Evolutionary conservation across 495 filamentous ascomycete species (phyloP), one percentile per base, ranked within the genome.

Genomic region (Durotheca rogersii): DNA sequence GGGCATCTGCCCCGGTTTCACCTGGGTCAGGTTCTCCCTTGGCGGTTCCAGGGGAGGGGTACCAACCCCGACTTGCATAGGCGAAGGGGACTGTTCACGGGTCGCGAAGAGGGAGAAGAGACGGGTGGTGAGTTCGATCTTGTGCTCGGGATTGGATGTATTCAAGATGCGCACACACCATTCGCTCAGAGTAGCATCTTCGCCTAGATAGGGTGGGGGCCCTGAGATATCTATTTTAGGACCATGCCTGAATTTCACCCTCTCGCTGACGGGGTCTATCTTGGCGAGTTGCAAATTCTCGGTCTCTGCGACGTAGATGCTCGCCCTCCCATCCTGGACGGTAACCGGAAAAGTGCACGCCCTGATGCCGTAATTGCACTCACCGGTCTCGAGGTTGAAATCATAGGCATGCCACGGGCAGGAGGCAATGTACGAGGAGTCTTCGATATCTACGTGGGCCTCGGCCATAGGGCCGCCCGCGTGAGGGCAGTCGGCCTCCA

Each of bases 371-470:
- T 75, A 72, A 47, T 75, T 79, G 7, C 75, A 79, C 60, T 77
- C 75, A 41, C 76, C 76, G 1, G 76, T 79, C 59, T 79, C 74
- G 51, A 79, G 72, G 49, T 79, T 79, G 56, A 79, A 79, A 51
- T 79, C 76, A 62, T 79, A 79, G 3, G 76, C 76, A 56, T 79
- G 76, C 76, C 76, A 79, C 14, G 76, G 76, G 44, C 76, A 79
- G 0, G 75, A 78, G n/a, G 68, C 75, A 39, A 79, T 62, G 45
- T 79, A 79, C 0, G 72, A 73, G 0, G 75, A 78, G 45, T 79
- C 75, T 33, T 79, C 76, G 52, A 79, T 79, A 43, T 79, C 76
- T 25, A 79, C 65, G 14, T 65, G 62, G 0, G 74, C 74, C 41
- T 76, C 76, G 32, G 68, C 60, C 75, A 79, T 77, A 0, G 75